These are phyloP conservation scores for Sporobolomyces pararoseus DNA, from an alignment of 768 basidiomycete genomes.

Conservation along the genomic window DNA sequence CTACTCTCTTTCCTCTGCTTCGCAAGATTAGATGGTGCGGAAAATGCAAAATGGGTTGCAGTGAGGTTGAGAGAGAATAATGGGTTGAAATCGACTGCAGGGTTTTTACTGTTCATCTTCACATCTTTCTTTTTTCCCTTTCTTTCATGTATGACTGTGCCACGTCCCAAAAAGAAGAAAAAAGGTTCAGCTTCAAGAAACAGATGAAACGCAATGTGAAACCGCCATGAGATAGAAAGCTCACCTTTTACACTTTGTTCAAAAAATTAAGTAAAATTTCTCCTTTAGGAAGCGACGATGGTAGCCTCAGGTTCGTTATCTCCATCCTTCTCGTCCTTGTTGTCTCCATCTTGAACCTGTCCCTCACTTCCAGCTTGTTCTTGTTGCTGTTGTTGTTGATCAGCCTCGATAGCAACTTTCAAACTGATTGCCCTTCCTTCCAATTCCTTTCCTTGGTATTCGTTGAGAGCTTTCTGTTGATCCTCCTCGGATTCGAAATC, in stretches of 20 bases:
- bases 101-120: neutral
- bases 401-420: slow-evolving; percentile 88
- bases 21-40: too few relatives aligned
- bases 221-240: too few relatives aligned
- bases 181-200: too few relatives aligned
- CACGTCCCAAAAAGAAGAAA: too few relatives aligned
- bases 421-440: slow-evolving; percentile 81
- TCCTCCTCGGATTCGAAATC: slow-evolving; percentile 84
- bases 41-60: neutral
- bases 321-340: slow-evolving; percentile 7
- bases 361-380: neutral
- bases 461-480: slow-evolving; percentile 84
- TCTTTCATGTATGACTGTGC: too few relatives aligned
- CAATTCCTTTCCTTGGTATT: slow-evolving; percentile 80
- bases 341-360: neutral
- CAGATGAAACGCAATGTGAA: too few relatives aligned
- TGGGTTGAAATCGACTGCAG: slow-evolving; percentile 1
- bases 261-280: neutral
- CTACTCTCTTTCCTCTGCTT: too few relatives aligned
- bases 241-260: too few relatives aligned
- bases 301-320: slow-evolving; percentile 34
- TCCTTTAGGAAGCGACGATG: slow-evolving; percentile 38
- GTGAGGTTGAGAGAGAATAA: neutral
- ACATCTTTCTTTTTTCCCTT: neutral
- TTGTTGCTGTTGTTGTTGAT: slow-evolving; percentile 52